phyloP scores from a whole-genome alignment of 306 rosid species.

The Arachis stenosperma region DNA sequence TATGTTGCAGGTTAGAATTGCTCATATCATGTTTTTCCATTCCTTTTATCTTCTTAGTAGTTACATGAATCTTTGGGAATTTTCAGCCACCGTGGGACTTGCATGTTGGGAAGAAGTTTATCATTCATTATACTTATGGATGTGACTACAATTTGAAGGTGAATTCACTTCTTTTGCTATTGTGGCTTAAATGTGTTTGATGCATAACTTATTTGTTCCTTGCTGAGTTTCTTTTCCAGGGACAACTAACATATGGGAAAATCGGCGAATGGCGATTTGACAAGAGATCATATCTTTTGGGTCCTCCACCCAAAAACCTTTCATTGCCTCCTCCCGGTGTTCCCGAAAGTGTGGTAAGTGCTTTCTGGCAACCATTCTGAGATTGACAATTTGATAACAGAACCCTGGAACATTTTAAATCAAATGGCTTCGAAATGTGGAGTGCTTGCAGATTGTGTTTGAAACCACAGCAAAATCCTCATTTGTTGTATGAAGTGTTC shows the following conservation, averaged over 20 bases:
- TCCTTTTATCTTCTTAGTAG: not conserved
- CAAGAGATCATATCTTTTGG: conserved; percentile 81
- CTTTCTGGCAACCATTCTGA: no score
- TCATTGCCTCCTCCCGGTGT: conserved; percentile 90
- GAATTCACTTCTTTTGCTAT: conserved; percentile 33
- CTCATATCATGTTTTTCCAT: conserved; percentile 22
- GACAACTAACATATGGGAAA: conserved; percentile 79
- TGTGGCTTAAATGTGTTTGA: conserved; percentile 24
- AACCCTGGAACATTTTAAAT: no score
- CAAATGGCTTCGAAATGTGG: not conserved
- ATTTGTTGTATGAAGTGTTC: no score
- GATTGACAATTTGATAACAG: no score
- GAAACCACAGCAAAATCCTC: no score
- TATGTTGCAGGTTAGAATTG: conserved; percentile 77
- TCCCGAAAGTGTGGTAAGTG: conserved; percentile 94
- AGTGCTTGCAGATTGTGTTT: no score
- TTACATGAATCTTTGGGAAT: conserved; percentile 29
- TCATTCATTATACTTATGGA: conserved; percentile 88
- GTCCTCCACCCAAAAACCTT: conserved; percentile 84
- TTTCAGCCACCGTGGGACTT: conserved; percentile 96
- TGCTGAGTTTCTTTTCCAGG: conserved; percentile 50
- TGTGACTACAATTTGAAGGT: conserved; percentile 86
- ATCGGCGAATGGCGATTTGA: conserved; percentile 94
- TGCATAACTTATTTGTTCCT: conserved; percentile 15
- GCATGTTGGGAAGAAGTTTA: conserved; percentile 55